These are phyloP conservation scores for Cladochytrium replicatum DNA, from an alignment of 192 early-diverging fungal genomes.

Conservation along the genomic window DNA sequence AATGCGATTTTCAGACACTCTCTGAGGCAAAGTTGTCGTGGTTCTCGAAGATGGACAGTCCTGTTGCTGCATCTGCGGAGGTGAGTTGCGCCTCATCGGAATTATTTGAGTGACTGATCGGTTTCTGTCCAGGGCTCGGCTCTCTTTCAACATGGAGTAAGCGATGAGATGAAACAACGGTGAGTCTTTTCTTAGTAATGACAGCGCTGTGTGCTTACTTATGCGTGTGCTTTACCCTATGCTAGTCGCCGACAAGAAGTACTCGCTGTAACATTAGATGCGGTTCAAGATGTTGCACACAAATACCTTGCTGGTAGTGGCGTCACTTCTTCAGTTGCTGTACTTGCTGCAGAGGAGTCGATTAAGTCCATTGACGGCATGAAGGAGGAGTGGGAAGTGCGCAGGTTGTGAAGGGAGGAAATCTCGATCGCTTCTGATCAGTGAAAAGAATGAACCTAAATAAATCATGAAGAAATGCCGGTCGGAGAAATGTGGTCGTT, in stretches of 20 bases:
- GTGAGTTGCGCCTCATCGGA: constrained; percentile 1
- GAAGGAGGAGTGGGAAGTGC: no score
- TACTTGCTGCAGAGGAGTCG: constrained; percentile 21
- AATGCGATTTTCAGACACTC: no score
- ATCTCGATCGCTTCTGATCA: no score
- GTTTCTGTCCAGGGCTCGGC: constrained; percentile 46
- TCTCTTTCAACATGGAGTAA: constrained; percentile 65
- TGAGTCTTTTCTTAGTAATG: constrained; percentile 16
- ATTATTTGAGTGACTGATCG: background rate
- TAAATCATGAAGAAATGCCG: no score
- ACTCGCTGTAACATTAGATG: constrained; percentile 53
- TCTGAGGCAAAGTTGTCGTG: constrained; percentile 85
- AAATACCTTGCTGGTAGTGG: constrained; percentile 44
- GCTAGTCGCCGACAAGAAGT: constrained; percentile 69
- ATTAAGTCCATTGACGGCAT: no score
- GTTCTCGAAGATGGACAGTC: constrained; percentile 76
- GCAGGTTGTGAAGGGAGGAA: no score
- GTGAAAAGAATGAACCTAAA: no score
- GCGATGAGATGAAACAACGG: constrained; percentile 77
- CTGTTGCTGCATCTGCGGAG: constrained; percentile 72
- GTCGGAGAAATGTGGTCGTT: no score
- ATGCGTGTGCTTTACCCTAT: no score
- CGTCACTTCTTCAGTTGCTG: constrained; percentile 25
- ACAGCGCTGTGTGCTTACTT: constrained; percentile 1
- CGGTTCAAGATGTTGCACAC: constrained; percentile 61